Conservation (phyloP, 441 rosid genomes). For the Mallotus japonicus region DNA sequence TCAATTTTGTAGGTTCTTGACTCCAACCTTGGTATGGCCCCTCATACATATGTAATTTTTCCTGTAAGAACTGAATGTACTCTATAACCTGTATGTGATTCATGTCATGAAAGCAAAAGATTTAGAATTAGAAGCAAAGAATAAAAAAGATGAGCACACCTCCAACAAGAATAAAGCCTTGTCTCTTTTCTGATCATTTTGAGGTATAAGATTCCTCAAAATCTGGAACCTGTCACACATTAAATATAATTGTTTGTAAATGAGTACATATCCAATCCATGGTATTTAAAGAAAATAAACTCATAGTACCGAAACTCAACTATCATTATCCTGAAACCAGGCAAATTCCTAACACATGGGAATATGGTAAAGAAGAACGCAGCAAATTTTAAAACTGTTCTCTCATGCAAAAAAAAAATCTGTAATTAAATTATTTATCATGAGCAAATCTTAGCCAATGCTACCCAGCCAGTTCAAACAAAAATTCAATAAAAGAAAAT, state of each 20-base stretch:
- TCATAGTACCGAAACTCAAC: too few relatives aligned
- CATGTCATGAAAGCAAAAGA: neutral
- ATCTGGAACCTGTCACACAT: constrained; percentile 70
- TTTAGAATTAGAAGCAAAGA: neutral
- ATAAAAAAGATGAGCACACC: constrained; percentile 36
- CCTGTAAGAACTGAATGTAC: constrained; percentile 88
- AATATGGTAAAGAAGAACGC: too few relatives aligned
- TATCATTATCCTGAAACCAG: too few relatives aligned
- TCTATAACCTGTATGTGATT: constrained; percentile 69
- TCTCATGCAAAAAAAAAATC: too few relatives aligned
- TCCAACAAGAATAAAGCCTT: constrained; percentile 93
- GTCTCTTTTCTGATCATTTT: constrained; percentile 90
- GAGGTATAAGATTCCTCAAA: constrained; percentile 83
- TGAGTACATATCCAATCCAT: constrained; percentile 4
- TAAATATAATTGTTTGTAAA: constrained; percentile 14
- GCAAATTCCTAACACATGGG: too few relatives aligned
- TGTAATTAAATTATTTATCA: too few relatives aligned
- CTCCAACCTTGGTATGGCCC: constrained; percentile 69
- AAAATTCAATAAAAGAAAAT: too few relatives aligned
- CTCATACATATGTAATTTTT: constrained; percentile 66
- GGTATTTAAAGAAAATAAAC: too few relatives aligned
- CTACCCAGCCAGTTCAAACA: too few relatives aligned
- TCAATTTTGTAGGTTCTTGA: constrained; percentile 65
- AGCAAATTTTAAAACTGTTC: too few relatives aligned
- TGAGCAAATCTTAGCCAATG: too few relatives aligned